Percentiles rank a stretch among this genome's conserved stretches.
Conservation (phyloP, 139 green algal genomes). For the Volvox reticuliferus region DNA sequence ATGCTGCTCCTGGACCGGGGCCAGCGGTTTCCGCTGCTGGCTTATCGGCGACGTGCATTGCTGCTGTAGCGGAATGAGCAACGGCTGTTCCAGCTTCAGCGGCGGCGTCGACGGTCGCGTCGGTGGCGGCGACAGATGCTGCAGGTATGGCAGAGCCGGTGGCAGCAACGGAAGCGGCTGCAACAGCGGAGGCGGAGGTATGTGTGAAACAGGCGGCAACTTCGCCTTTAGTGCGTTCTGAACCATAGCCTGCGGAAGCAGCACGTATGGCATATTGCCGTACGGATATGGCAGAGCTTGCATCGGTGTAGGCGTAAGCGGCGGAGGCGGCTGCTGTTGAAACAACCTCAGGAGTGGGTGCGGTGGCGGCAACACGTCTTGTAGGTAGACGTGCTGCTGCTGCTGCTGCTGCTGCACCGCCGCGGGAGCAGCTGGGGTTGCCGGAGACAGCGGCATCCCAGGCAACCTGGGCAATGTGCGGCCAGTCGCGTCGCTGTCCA, state of each 20-base stretch:
- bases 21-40: not conserved
- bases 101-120: not conserved
- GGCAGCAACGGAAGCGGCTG: not conserved
- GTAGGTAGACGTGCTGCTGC: no score
- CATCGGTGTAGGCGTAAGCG: no score
- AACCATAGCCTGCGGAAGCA: no score
- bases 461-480: not conserved
- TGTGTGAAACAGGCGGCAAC: not conserved
- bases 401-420: not conserved
- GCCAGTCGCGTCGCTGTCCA: not conserved
- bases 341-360: no score
- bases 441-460: not conserved
- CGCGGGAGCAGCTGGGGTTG: not conserved
- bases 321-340: no score
- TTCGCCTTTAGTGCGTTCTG: no score
- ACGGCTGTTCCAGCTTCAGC: not conserved
- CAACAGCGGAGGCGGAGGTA: not conserved
- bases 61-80: not conserved
- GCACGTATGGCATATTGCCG: no score
- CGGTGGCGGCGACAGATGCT: not conserved
- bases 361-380: no score
- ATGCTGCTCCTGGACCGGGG: not conserved
- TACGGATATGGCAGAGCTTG: no score
- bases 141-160: not conserved
- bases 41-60: not conserved